Evolutionary conservation across 73 alveolate genomes (phyloP), one percentile per base, ranked within the genome.

Genomic region (Tetrahymena borealis): DNA sequence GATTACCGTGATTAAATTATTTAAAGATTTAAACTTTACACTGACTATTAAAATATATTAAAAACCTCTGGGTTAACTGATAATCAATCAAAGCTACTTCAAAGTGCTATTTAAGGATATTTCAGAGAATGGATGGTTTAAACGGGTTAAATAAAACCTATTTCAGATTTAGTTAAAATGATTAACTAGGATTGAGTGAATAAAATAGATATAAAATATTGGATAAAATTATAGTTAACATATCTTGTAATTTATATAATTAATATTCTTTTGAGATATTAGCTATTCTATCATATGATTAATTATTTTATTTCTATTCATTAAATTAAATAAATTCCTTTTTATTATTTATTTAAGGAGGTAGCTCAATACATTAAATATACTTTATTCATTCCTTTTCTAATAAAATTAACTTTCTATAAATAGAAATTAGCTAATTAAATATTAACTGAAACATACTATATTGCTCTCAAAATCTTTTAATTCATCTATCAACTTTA

Each of bases 101-200:
- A 94, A 33, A 77, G 39, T 38, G 96, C 96, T 28, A 94, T 94
- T 38, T 90, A 94, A 91, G 96, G 96, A 0, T 90, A 94, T 39
- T 94, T 94, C 28, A 91, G 96, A 94, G 96, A 94, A 91, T 94
- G 96, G 96, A 78, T 94, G 90, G 96, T 94, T 33, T 41, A 91
- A 13, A 91, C 95, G 38, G 96, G 96, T 11, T 18, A 77, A 33
- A 91, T 91, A 41, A 94, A 94, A 78, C 91, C 93, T 32, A 91
- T 94, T 11, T 91, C 79, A 77, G 95, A 94, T 94, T 32, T 94
- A 36, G 96, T 94, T 33, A 94, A 94, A 91, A 90, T 94, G 93
- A 94, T 94, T n/a, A 94, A 94, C 43, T 91, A 91, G 91, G 95
- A 92, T 77, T 92, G 85, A 60, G 6, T 9, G 0, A 60, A 60